Evolutionary conservation across 2,329 filamentous ascomycete species (phyloP), one percentile per base, ranked within the genome.

Genomic region (Phialocephala sp.): DNA sequence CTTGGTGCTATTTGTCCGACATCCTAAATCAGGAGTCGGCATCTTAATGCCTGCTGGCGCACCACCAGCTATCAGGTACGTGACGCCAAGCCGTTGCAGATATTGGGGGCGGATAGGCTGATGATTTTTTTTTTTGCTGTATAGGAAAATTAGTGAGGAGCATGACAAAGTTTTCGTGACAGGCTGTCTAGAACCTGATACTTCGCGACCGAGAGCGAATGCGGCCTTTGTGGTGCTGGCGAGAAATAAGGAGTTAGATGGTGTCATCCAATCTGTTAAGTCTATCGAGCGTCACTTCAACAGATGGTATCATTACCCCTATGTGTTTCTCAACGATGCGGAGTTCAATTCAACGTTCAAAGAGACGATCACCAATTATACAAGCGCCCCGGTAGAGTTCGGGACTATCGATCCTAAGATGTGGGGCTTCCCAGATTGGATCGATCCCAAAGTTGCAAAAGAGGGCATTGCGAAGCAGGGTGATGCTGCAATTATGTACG

Each of bases 241-340:
- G 62, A 85, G 95, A 73, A 98, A 99, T 78, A 96, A 97, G 83
- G 95, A 99, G 81, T 79, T 99, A 70, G 94, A 97, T 0, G 95
- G 95, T 66, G 95, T 99, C 45, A 88, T 99, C 70, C 93, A 98
- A 79, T 98, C 95, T 11, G 87, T 99, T 78, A 97, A 97, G 82
- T 98, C 94, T 52, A 94, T 99, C 72, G 95, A 99, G 82, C 88
- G 95, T 73, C 95, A 99, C 80, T 99, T 99, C 87, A 99, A 99
- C 81, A 88, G 94, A 72, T 99, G 94, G 94, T 99, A 93, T 78
- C 89, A 98, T 79, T 99, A 99, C 78, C 95, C 95, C 32, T 99
- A 98, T 77, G 94, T 98, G 72, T 98, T 99, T 79, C 83, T 99
- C 72, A 99, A 99, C 80, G 94, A 99, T 75, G 95, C 91, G 69